Evolutionary conservation across 1,284 basidiomycete genomes (phyloP).

Genomic region (Ustilago tritici): DNA sequence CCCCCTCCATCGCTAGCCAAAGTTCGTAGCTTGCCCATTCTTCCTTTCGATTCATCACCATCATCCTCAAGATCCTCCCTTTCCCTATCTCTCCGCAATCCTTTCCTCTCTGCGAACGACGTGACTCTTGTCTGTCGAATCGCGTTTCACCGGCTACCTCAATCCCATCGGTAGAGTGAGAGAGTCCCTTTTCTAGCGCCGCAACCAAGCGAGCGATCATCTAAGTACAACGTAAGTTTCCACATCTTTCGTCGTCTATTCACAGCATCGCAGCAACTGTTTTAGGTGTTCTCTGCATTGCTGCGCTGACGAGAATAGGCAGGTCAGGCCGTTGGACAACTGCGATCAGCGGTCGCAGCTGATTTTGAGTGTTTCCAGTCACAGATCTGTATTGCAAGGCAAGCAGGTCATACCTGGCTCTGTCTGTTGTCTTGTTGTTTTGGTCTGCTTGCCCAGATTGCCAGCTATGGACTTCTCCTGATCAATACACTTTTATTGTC

Average conservation of each 20-base stretch:
- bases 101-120: conserved; percentile 25
- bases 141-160: conserved; percentile 24
- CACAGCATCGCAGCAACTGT: not conserved
- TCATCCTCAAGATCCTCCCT: conserved; percentile 38
- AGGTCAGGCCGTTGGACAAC: not conserved
- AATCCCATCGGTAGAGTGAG: conserved; percentile 26
- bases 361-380: not conserved
- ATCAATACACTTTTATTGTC: not conserved
- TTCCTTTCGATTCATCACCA: conserved; percentile 32
- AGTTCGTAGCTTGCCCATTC: conserved; percentile 2
- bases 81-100: conserved; percentile 5
- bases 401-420: not conserved
- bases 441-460: not conserved
- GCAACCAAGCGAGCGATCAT: conserved; percentile 15
- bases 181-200: conserved; percentile 10
- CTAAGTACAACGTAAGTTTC: conserved; percentile 32
- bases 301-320: not conserved
- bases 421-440: not conserved
- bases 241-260: not conserved
- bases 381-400: not conserved
- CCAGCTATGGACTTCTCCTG: not conserved
- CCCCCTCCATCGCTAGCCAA: not conserved
- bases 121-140: conserved; percentile 25
- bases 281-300: too few species aligned
- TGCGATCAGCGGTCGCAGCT: not conserved